phyloP scores from a whole-genome alignment of 257 asterid species.

The Capsicum pubescens region DNA sequence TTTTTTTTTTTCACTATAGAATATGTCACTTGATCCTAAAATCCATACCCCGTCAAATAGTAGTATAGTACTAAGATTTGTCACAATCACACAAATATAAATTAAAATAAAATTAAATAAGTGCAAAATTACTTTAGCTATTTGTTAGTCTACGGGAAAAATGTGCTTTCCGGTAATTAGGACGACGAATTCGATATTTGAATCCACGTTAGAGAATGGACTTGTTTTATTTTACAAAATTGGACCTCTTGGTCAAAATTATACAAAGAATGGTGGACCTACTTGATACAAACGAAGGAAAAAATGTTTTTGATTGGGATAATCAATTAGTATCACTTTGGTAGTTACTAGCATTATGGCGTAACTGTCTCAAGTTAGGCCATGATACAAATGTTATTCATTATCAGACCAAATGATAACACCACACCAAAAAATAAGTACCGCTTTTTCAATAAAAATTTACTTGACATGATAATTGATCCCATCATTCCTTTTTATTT shows the following conservation, averaged over 20 bases:
- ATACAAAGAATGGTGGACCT: not conserved
- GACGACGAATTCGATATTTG: not conserved
- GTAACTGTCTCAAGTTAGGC: slow-evolving; percentile 24
- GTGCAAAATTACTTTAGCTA: not conserved
- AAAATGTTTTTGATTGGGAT: not conserved
- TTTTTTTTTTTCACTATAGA: not conserved
- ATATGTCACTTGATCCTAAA: not conserved
- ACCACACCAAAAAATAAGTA: not conserved
- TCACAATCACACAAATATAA: not conserved
- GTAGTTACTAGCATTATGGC: slow-evolving; percentile 25
- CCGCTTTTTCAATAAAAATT: not conserved
- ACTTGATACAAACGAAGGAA: not conserved
- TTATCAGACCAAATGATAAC: not conserved
- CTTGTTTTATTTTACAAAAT: not conserved
- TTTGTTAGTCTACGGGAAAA: not conserved
- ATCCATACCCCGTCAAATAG: not conserved
- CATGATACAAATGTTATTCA: not conserved
- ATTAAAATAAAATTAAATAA: not conserved
- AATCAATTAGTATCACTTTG: slow-evolving; percentile 18
- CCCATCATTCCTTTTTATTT: no score
- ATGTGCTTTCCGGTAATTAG: slow-evolving; percentile 3
- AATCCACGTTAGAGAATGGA: not conserved
- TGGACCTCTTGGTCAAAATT: slow-evolving; percentile 6
- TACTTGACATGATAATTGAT: no score
- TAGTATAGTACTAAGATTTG: not conserved